Percentiles rank a stretch among this genome's conserved stretches.
phyloP scores from a whole-genome alignment of 441 rosid genomes.

The Gossypium schwendimanii region DNA sequence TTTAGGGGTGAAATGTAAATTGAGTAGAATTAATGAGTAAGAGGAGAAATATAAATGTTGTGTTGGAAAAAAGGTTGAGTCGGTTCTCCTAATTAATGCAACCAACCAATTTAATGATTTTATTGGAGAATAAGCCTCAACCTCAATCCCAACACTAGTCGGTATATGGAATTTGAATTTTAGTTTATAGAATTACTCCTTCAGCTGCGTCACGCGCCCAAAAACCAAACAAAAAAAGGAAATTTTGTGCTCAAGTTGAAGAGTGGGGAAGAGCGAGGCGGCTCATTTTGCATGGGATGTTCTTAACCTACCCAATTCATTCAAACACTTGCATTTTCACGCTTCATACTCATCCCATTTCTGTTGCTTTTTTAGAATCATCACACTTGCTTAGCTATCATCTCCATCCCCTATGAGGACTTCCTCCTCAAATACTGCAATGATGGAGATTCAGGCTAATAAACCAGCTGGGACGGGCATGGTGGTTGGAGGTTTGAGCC shows the following conservation, averaged over 20 bases:
- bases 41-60: neutral
- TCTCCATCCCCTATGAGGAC: slow-evolving; percentile 8
- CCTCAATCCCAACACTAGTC: too few species aligned
- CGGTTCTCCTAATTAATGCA: neutral
- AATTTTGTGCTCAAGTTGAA: neutral
- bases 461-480: slow-evolving; percentile 38
- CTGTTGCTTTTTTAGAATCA: neutral
- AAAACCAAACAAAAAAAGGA: neutral
- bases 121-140: neutral
- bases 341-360: slow-evolving; percentile 20
- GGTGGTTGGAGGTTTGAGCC: slow-evolving; percentile 60
- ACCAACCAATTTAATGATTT: neutral
- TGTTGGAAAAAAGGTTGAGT: neutral
- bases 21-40: too few species aligned
- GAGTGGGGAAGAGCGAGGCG: neutral
- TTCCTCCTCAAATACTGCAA: slow-evolving; percentile 17
- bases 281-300: slow-evolving; percentile 25
- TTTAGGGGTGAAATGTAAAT: too few species aligned
- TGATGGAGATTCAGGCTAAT: slow-evolving; percentile 74
- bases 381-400: neutral
- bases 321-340: slow-evolving; percentile 10
- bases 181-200: too few species aligned
- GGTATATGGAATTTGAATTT: neutral
- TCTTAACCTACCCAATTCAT: slow-evolving; percentile 8
- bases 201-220: neutral